Base-by-base conservation (phyloP, 805 yeast species). In the Lipomyces starkeyi region DNA sequence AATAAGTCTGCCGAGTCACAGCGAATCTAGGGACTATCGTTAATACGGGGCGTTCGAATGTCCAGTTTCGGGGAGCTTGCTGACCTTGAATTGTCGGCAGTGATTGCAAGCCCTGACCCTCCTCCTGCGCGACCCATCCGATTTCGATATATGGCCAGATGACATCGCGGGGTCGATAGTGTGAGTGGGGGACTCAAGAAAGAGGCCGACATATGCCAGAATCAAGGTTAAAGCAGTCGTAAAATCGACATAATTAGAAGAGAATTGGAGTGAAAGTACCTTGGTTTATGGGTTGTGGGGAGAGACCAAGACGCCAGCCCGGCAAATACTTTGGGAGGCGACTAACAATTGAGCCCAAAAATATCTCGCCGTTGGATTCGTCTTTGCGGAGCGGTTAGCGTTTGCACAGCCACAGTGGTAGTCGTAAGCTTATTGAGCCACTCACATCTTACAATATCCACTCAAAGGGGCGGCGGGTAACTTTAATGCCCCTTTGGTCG, bases 1-100 rank as follows among this genome's bases (percentile, higher is more conserved):
- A 54, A 54, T n/a, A 32, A 13, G 20, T 27, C 35, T n/a, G 58
- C 20, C 17, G 32, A 54, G 35, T 54, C 58, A 32, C 58, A 54
- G 58, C 58, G 58, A n/a, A 54, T 32, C 58, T 54, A 54, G 22
- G 20, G 20, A 43, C 49, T 17, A 40, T 40, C 47, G 47, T 40
- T 20, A 40, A 17, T 17, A 40, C 20, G 37, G 37, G 47, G 47
- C n/a, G 7, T 40, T 17, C 47, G n/a, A 17, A 40, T 40, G 47
- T 40, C n/a, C 49, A 43, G 20, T 17, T 4, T 43, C 40, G 8
- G 8, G 20, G 20, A 17, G 1, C 20, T 4, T 43, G 20, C 20
- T 43, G 2, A 43, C 49, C 49, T 43, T 43, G 49, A 43, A 43
- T 8, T 43, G 49, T 3, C 49, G 49, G 49, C 49, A 43, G 49